Base-by-base conservation (phyloP, 805 yeast species). In the Zygotorulaspora sp. region DNA sequence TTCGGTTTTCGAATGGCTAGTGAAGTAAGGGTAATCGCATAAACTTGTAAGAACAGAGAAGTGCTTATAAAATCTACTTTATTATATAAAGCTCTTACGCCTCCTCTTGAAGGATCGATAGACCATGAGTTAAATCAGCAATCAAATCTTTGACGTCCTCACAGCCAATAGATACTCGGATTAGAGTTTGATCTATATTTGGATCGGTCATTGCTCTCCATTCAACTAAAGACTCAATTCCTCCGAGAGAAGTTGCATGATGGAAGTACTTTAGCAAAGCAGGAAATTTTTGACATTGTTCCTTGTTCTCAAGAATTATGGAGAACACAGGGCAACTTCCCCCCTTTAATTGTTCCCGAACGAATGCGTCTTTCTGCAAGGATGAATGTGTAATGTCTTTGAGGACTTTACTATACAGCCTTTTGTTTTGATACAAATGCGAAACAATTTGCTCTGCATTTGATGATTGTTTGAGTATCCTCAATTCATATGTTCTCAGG, bases 211-310 rank as follows among this genome's bases (percentile, higher is more conserved):
- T 55, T 0, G 86, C 80, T 55, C 96, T 76, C 95, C 96, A 87
- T 62, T 89, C 97, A 40, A 89, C 77, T 53, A 88, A 66, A 31
- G 94, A 82, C 62, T 90, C 97, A 10, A 83, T 85, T 15, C 97
- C 96, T 26, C 97, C 97, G 18, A 90, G 67, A 2, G 96, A 86
- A 0, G 96, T 88, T 3, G 96, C 95, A 62, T 89, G 97, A 49
- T 80, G 82, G 66, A 88, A 87, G 46, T 74, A 75, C 48, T 76
- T 73, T 42, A 87, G 65, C 42, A 68, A 72, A 2, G 80, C 67
- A 6, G 95, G 94, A 11, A 89, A 65, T 7, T 50, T 38, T 47
- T 70, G 74, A 0, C 96, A 95, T 24, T 68, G 61, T 6, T 74
- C 75, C 32, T 65, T 72, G 8, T 66, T 52, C 5, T 57, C 49